Evolutionary conservation across 495 filamentous ascomycete species (phyloP), one percentile per base, ranked within the genome.

Genomic region (Neurospora sp.): DNA sequence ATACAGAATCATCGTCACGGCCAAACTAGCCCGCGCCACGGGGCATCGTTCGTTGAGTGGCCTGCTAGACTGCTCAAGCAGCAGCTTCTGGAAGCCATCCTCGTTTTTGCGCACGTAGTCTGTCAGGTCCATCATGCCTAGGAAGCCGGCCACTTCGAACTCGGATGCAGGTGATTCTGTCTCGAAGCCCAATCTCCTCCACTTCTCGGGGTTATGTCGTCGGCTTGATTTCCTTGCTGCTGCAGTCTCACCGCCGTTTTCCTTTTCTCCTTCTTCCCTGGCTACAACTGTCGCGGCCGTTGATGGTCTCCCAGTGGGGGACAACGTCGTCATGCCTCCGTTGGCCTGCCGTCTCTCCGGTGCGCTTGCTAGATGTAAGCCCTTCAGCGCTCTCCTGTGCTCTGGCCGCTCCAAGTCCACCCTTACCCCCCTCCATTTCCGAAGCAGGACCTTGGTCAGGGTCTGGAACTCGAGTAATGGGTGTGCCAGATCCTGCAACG

Each of bases 91-190:
- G 76, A 96, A 98, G 41, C 89, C 89, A 79, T 98, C 94, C 78
- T 97, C 93, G 75, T 96, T 89, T 78, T 92, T 96, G 76, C 91
- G 87, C 69, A 97, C 92, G 80, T 92, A 99, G 81, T 98, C 94
- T 8, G 93, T 94, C 77, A 98, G 79, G 81, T 99, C 96, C 94
- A 98, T 97, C 90, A 99, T 93, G 27, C 96, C 96, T 54, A 99
- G 82, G 79, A 95, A 98, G 2, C 96, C 96, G 20, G 91, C 90
- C 35, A 89, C 86, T 3, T 94, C 90, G 81, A 99, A 98, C 76
- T 98, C 96, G 75, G 85, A 82, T 0, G 90, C 90, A 11, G 96
- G 96, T 73, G 87, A 92, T 79, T 98, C 96, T 0, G 93, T 91
- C 81, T 96, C 92, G 78, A 99, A 99, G 4, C 96, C 96, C 42